phyloP scores from a whole-genome alignment of 2,329 filamentous ascomycete genomes.

The Cordyceps javanica region DNA sequence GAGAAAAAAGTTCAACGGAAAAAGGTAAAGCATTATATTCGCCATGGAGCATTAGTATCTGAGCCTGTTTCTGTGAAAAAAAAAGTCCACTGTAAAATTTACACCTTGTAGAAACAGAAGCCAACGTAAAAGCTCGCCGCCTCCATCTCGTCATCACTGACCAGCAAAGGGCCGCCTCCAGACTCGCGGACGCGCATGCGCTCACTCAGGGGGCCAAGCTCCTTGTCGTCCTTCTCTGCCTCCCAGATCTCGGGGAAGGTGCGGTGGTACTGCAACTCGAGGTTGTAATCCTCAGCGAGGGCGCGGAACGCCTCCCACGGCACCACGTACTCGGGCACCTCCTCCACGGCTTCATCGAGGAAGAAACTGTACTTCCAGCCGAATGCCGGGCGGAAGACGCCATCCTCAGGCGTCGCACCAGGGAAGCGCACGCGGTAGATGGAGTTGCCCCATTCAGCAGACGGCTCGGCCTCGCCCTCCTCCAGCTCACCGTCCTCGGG shows the following conservation, averaged over 20 bases:
- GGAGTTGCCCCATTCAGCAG: constrained; percentile 83
- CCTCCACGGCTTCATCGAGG: constrained; percentile 90
- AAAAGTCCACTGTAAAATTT: constrained; percentile 17
- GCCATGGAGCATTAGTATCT: neutral
- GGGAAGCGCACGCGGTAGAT: constrained; percentile 91
- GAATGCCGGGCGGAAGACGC: constrained; percentile 87
- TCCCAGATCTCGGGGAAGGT: constrained; percentile 88
- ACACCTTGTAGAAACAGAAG: constrained; percentile 97
- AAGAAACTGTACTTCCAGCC: constrained; percentile 99
- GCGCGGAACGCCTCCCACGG: constrained; percentile 97
- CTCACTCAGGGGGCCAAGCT: constrained; percentile 79
- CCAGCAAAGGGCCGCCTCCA: constrained; percentile 58
- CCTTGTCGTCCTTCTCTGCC: constrained; percentile 77
- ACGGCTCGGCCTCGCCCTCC: constrained; percentile 57
- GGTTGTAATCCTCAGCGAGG: constrained; percentile 90
- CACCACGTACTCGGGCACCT: constrained; percentile 94
- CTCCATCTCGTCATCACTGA: constrained; percentile 84
- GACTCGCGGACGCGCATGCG: constrained; percentile 88
- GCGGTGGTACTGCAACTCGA: constrained; percentile 91
- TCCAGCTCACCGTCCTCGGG: constrained; percentile 43
- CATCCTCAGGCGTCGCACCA: constrained; percentile 73
- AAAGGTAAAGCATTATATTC: neutral
- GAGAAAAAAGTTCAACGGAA: neutral
- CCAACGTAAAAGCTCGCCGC: constrained; percentile 87
- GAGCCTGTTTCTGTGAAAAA: neutral